Percentiles rank a stretch among this genome's conserved stretches.
These are phyloP conservation scores for Pichia sp. DNA, from an alignment of 1,139 yeast species.

Conservation along the genomic window DNA sequence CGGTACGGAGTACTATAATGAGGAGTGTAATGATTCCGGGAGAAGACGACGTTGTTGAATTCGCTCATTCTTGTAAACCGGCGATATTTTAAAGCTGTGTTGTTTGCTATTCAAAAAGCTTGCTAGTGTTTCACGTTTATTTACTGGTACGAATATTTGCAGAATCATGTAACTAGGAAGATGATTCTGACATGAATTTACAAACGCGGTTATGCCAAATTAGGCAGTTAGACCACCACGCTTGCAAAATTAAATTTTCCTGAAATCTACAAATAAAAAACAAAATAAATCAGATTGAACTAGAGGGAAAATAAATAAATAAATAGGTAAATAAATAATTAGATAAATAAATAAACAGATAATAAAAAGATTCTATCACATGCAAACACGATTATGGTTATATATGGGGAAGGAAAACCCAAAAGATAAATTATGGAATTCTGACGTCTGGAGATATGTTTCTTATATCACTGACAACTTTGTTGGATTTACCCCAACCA, in stretches of 20 bases:
- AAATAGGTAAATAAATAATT: slow-evolving; percentile 1
- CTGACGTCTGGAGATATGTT: slow-evolving; percentile 12
- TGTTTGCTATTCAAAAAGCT: too few relatives aligned
- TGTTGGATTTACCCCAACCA: slow-evolving; percentile 68
- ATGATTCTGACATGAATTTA: not conserved
- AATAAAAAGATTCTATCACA: not conserved
- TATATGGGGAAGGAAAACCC: not conserved
- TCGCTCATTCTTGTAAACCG: slow-evolving; percentile 25
- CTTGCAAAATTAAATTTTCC: too few relatives aligned
- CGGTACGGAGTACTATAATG: slow-evolving; percentile 26
- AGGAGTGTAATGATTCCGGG: slow-evolving; percentile 29
- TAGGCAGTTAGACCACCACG: not conserved
- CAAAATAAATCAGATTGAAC: not conserved
- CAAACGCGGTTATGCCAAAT: not conserved
- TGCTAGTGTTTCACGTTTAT: too few relatives aligned
- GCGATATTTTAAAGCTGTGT: too few relatives aligned
- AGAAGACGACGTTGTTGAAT: slow-evolving; percentile 29
- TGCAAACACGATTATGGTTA: not conserved
- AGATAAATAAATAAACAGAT: slow-evolving; percentile 1
- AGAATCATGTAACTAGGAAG: too few relatives aligned
- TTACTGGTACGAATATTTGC: too few relatives aligned
- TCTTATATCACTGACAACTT: slow-evolving; percentile 9
- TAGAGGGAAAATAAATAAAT: slow-evolving; percentile 3
- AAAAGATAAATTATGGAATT: slow-evolving; percentile 6
- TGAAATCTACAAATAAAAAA: not conserved